Evolutionary conservation across 345 rosid genomes (phyloP), one percentile per base, ranked within the genome.

Genomic region (Dovyalis caffra): DNA sequence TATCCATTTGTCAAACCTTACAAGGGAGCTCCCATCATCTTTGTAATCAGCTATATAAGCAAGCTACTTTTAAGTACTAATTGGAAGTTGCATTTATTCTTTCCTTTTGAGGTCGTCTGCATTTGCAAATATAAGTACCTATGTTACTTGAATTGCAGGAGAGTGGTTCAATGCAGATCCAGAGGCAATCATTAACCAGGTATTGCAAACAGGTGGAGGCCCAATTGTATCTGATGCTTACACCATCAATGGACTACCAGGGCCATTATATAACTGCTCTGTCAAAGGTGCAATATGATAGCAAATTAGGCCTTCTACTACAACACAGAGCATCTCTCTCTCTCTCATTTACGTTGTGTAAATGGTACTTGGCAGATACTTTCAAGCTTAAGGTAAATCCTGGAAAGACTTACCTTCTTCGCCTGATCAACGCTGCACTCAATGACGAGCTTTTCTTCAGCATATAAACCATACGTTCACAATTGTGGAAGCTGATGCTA

Each of bases 201-300:
- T 34, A 15, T 0, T 62, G 32, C 37, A 62, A 62, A 62, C 66
- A 62, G 66, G 66, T 62, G 66, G 66, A 26, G 66, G 66, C 0
- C 66, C 66, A 62, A 62, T 28, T 62, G 66, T 62, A 26, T 57
- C 62, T 57, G 62, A 57, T 18, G 62, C 62, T 26, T 57, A 57
- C 62, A 57, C 62, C n/a, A 62, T 62, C 32, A 62, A 62, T 62
- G 66, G 33, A 28, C n/a, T 62, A 8, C 66, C 66, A 62, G 33
- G 66, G 66, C 34, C 66, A 26, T 62, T 62, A 62, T 62, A 62
- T 5, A 62, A 62, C 37, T 62, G 66, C 66, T 62, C 66, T 62
- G 66, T 21, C n/a, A 62, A 62, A 62, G 66, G 66, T 62, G 28
- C 29, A 12, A 23, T 43, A 43, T 43, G 0, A 11, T 12, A 43